Conservation (phyloP, 768 basidiomycete genomes). For the Auricularia sp. region DNA sequence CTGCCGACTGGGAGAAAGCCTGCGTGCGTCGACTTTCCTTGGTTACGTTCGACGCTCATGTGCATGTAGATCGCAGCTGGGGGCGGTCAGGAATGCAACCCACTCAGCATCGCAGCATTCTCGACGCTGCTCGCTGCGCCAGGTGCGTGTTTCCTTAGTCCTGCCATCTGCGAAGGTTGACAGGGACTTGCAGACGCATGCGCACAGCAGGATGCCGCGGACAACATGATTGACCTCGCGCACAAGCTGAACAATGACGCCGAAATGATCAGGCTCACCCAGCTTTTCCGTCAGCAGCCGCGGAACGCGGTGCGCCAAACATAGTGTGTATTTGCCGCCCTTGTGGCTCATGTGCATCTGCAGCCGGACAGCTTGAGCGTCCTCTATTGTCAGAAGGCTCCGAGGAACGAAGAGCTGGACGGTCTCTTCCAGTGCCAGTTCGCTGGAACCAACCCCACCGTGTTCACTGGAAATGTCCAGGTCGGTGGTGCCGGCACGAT, state of each 20-base stretch:
- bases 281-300: conserved; percentile 48
- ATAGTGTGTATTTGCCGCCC: background rate
- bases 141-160: conserved; percentile 14
- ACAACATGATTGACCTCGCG: conserved; percentile 40
- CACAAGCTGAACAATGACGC: conserved; percentile 34
- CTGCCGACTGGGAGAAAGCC: conserved; percentile 39
- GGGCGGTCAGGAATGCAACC: conserved; percentile 48
- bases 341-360: background rate
- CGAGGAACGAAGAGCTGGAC: conserved; percentile 39
- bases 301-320: conserved; percentile 38
- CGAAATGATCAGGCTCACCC: conserved; percentile 39
- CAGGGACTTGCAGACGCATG: conserved; percentile 25
- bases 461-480: conserved; percentile 34
- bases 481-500: conserved; percentile 41
- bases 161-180: too few species aligned
- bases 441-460: conserved; percentile 31
- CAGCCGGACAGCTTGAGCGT: conserved; percentile 35
- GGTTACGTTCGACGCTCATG: background rate
- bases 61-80: conserved; percentile 37
- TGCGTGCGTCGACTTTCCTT: conserved; percentile 29
- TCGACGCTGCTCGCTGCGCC: conserved; percentile 48
- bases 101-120: conserved; percentile 44
- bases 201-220: conserved; percentile 41
- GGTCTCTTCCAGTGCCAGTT: conserved; percentile 54
- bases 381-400: conserved; percentile 45